Base-by-base conservation (phyloP, 2,329 filamentous ascomycete genomes). In the Paecilomyces sp. region DNA sequence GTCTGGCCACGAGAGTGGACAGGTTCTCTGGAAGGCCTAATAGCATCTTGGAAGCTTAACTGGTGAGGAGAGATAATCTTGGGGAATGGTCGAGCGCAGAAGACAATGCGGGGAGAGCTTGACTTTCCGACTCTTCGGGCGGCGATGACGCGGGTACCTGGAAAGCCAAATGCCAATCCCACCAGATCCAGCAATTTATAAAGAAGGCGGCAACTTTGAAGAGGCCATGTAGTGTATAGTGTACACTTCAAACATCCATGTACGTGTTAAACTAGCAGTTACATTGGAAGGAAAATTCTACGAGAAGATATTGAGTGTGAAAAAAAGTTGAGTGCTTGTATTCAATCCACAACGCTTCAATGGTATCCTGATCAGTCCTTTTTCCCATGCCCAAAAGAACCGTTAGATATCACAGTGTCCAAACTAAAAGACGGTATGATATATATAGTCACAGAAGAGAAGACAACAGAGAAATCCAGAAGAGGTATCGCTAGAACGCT, bases 21-120 rank as follows among this genome's bases (percentile, higher is more conserved):
- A 78, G 68, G 28, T 57, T 66, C 59, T 77, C 75, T 12, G 70
- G 66, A 12, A 77, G 65, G 25, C 70, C 70, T 53, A 75, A 64
- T 62, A 72, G 68, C 74, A 77, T 77, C 30, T 61, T 64, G 57
- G 28, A 55, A 55, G 25, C 1, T 31, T 18, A 34, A 1, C 51
- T 51, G 53, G 18, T 28, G 22, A 55, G 36, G n/a, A 25, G 22
- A 15, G 41, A 47, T 22, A 41, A 57, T 54, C 55, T 58, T 47
- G 54, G 33, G 28, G 11, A 28, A 22, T 13, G 25, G 18, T 13
- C 22, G 13, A 25, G 41, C 53, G 58, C 59, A 55, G 55, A 55
- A 52, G 12, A 52, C 22, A 33, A 22, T 60, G 33, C 25, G 15
- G 53, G 53, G 41, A 47, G 41, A 47, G 41, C 41, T 47, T 6